Evolutionary conservation across 129 eudicot genomes (phyloP).

Genomic region (Gnaphalium uliginosum): DNA sequence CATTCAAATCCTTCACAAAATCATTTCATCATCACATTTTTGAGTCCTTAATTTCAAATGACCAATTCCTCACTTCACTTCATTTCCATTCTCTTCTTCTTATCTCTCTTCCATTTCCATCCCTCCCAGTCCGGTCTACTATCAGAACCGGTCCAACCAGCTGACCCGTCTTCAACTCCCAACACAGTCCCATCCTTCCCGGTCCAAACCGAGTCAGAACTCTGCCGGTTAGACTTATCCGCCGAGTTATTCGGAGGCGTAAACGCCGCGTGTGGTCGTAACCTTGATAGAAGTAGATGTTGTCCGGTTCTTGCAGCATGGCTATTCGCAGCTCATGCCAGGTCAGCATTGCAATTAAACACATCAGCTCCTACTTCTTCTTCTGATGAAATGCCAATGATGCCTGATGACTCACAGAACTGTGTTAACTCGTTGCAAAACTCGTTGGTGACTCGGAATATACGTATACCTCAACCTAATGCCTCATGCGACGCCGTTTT

Average conservation of each 20-base stretch:
- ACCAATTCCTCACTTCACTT: slow-evolving; percentile 18
- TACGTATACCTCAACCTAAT: slow-evolving; percentile 77
- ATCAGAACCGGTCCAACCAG: slow-evolving; percentile 70
- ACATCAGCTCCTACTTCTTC: slow-evolving; percentile 50
- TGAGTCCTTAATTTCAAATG: slow-evolving; percentile 13
- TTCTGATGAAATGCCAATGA: slow-evolving; percentile 72
- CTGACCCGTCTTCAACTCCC: slow-evolving; percentile 29
- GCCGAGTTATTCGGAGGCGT: slow-evolving; percentile 93
- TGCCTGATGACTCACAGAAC: slow-evolving; percentile 98
- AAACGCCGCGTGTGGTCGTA: slow-evolving; percentile 80
- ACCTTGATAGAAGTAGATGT: slow-evolving; percentile 86
- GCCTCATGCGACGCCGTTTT: slow-evolving; percentile 84
- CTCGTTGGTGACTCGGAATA: slow-evolving; percentile 66
- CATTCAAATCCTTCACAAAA: neutral
- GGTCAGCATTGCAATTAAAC: slow-evolving; percentile 72
- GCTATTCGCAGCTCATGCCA: slow-evolving; percentile 93
- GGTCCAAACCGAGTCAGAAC: slow-evolving; percentile 62
- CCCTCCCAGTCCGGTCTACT: slow-evolving; percentile 44
- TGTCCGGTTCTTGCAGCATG: slow-evolving; percentile 98
- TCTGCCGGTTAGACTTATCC: slow-evolving; percentile 77
- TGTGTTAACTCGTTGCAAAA: slow-evolving; percentile 85
- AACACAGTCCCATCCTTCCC: slow-evolving; percentile 91
- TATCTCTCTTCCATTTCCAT: slow-evolving; percentile 5
- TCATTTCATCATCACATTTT: slow-evolving; percentile 11
- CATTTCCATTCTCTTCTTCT: neutral